Percentiles rank a stretch among this genome's conserved stretches.
These are phyloP conservation scores for Aspergillus hortae DNA, from an alignment of 2,329 filamentous ascomycete genomes.

Conservation along the genomic window DNA sequence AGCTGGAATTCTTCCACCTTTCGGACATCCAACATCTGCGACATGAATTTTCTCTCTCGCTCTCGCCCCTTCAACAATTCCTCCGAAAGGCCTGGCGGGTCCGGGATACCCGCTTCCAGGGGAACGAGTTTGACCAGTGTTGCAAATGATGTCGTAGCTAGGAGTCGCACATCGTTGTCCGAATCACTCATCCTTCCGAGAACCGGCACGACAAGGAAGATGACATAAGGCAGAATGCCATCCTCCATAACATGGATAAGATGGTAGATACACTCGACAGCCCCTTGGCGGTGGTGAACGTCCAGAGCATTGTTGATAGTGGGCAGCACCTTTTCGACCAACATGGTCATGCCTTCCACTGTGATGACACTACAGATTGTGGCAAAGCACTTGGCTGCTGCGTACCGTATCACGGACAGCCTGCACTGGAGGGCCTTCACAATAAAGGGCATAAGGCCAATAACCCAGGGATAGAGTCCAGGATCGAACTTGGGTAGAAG, in stretches of 20 bases:
- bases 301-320: constrained; percentile 89
- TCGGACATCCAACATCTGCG: constrained; percentile 91
- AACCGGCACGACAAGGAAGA: constrained; percentile 97
- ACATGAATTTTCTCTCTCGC: constrained; percentile 91
- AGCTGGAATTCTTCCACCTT: constrained; percentile 94
- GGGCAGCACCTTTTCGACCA: constrained; percentile 89
- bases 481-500: constrained; percentile 84
- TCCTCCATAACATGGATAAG: constrained; percentile 98
- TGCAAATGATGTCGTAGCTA: constrained; percentile 95
- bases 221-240: constrained; percentile 91
- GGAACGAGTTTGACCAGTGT: constrained; percentile 96
- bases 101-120: constrained; percentile 92
- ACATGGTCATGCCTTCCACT: constrained; percentile 89
- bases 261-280: constrained; percentile 93
- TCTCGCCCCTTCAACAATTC: constrained; percentile 87
- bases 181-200: constrained; percentile 98
- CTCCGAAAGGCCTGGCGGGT: constrained; percentile 87
- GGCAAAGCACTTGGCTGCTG: constrained; percentile 93
- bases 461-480: constrained; percentile 73
- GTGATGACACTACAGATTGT: constrained; percentile 97
- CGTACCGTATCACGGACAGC: constrained; percentile 90
- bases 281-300: constrained; percentile 83
- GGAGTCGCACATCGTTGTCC: constrained; percentile 88
- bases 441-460: constrained; percentile 78
- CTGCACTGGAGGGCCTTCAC: constrained; percentile 83